Evolutionary conservation across 2,329 filamentous ascomycete genomes (phyloP), one percentile per base, ranked within the genome.

Genomic region (Trichoderma asperellum): DNA sequence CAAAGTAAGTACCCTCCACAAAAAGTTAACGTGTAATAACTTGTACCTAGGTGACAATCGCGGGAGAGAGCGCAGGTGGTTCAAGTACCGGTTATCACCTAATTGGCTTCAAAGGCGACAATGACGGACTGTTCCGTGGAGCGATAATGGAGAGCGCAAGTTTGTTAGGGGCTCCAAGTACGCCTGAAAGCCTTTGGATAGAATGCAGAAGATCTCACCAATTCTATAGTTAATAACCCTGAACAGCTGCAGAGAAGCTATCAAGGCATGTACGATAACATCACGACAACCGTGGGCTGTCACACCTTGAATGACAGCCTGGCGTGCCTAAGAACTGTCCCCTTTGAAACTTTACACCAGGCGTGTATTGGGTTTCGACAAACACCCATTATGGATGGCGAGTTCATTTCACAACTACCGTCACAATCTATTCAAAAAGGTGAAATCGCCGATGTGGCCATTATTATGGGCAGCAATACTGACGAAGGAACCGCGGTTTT

Each of bases 231-330:
- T 6, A 61, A 61, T 49, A 35, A 21, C 18, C 59, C 59, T 5
- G 40, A 49, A 32, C 59, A 61, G 16, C n/a, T 61, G 6, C 4
- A 61, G 18, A 5, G 40, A 24, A 61, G 40, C 59, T 61, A 61
- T 34, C 59, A 61, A 35, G 59, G 59, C 40, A 61, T 61, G 40
- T 61, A 61, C 40, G 59, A 61, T n/a, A 61, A 61, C 27, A 61
- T 61, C 34, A 61, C 59, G 40, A 34, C 43, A 61, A 61, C 59
- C 12, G 59, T 61, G 27, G 59, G 59, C 4, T 61, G 59, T 40
- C 49, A 5, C n/a, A 49, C 18, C 16, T 61, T 40, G 4, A 61
- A 49, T 6, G 59, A 61, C 11, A 49, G 40, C 12, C 6, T 61
- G 2, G 40, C n/a, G 14, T 61, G 59, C 12, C 40, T 61, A 3